A percentile compares a stretch with the other conserved stretches of the same genome.
Evolutionary conservation across 768 basidiomycete species (phyloP).

Genomic region (Pluteus cervinus): DNA sequence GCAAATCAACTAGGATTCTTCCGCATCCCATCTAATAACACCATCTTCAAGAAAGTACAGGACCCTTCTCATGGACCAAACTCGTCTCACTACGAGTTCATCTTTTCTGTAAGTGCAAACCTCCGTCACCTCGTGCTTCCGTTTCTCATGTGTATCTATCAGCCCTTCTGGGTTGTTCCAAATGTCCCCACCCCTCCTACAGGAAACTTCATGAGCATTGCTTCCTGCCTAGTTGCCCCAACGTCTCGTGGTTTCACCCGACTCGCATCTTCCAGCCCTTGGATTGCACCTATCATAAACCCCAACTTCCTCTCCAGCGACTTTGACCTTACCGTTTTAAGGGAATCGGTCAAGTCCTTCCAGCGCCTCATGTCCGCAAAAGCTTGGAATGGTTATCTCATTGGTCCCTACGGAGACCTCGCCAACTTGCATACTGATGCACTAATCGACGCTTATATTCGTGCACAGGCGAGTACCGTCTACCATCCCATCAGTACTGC

Average conservation of each 20-base stretch:
- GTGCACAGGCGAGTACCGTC: conserved; percentile 13
- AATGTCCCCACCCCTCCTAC: conserved; percentile 12
- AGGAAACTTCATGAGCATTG: conserved; percentile 25
- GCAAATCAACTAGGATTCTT: conserved; percentile 17
- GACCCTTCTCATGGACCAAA: conserved; percentile 32
- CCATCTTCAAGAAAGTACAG: conserved; percentile 19
- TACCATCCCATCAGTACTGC: conserved; percentile 29
- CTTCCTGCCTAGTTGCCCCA: conserved; percentile 22
- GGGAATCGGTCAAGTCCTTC: conserved; percentile 16
- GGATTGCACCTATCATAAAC: conserved; percentile 42
- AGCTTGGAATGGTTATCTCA: conserved; percentile 21
- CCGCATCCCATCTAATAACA: conserved; percentile 19
- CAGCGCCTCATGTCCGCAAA: conserved; percentile 18
- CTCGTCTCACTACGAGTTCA: conserved; percentile 28
- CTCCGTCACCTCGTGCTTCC: neutral
- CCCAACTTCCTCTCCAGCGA: conserved; percentile 33
- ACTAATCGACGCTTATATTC: conserved; percentile 18
- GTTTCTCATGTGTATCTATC: neutral
- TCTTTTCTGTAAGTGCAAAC: conserved; percentile 21
- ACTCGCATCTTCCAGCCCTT: conserved; percentile 37
- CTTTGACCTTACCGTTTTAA: conserved; percentile 23
- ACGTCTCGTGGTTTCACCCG: conserved; percentile 33
- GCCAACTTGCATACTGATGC: conserved; percentile 18
- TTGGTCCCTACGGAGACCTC: conserved; percentile 13
- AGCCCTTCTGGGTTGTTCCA: conserved; percentile 3